phyloP scores from a whole-genome alignment of 164 flowering plant species.

The Chloranthus sessilifolius region DNA sequence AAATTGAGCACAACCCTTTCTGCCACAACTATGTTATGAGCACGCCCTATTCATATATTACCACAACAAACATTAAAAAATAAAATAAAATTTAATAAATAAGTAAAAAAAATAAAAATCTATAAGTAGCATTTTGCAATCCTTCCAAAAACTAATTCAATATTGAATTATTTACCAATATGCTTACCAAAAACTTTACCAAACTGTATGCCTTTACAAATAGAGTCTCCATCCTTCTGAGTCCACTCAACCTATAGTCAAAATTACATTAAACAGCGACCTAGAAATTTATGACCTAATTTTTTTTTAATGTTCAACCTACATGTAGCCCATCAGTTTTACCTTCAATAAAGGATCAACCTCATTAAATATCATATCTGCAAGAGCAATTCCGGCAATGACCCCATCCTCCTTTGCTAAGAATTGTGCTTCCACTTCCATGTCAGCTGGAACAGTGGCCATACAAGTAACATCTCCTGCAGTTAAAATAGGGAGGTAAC shows the following conservation, averaged over 20 bases:
- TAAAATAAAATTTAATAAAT: no score
- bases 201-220: constrained; percentile 68
- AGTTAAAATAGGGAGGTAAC: no score
- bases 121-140: background rate
- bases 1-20: constrained; percentile 93
- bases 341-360: constrained; percentile 94
- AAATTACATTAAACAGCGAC: background rate
- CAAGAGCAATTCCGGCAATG: constrained; percentile 88
- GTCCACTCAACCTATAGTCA: constrained; percentile 83
- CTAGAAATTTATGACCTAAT: background rate
- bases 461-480: constrained; percentile 89
- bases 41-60: constrained; percentile 53
- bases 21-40: constrained; percentile 78
- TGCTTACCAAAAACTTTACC: constrained; percentile 79
- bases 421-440: constrained; percentile 86
- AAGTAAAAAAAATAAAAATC: no score
- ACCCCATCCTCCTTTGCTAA: constrained; percentile 90
- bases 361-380: constrained; percentile 78
- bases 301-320: constrained; percentile 1
- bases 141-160: no score
- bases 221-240: constrained; percentile 68
- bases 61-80: background rate
- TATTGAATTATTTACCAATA: no score
- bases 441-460: constrained; percentile 80
- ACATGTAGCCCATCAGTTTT: constrained; percentile 7